These are phyloP conservation scores for Anthostomella pinea DNA, from an alignment of 2,329 filamentous ascomycete genomes.

Conservation along the genomic window DNA sequence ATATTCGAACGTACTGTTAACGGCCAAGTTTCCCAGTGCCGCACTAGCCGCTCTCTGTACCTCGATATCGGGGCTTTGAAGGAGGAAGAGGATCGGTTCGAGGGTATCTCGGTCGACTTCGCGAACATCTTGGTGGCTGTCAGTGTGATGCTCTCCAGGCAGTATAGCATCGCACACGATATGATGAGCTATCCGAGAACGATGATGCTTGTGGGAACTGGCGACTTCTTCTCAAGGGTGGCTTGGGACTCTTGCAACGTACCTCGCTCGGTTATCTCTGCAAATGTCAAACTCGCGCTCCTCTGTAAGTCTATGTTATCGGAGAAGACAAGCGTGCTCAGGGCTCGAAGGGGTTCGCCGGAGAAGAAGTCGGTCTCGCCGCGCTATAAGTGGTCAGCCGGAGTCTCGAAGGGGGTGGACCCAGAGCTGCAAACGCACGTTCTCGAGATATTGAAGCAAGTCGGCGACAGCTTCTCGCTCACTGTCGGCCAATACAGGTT, in stretches of 20 bases:
- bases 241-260: no score
- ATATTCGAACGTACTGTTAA: conserved; percentile 73
- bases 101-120: conserved; percentile 94
- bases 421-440: conserved; percentile 57
- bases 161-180: no score
- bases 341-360: conserved; percentile 86
- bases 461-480: conserved; percentile 97
- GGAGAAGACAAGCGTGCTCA: conserved; percentile 96
- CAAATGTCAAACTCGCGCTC: conserved; percentile 96
- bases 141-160: no score
- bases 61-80: conserved; percentile 94
- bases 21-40: conserved; percentile 90
- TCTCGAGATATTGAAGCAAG: conserved; percentile 91
- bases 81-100: conserved; percentile 90
- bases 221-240: no score
- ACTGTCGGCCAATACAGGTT: conserved; percentile 87
- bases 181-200: no score
- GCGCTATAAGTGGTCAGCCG: conserved; percentile 57
- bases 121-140: conserved; percentile 70
- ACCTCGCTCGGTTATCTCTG: conserved; percentile 98
- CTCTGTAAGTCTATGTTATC: conserved; percentile 98
- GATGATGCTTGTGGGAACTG: no score
- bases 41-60: conserved; percentile 96
- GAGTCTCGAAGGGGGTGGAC: background rate
- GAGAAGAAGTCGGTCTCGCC: conserved; percentile 98